These are phyloP conservation scores for Rosa persica DNA, from an alignment of 306 rosid species.

Conservation along the genomic window DNA sequence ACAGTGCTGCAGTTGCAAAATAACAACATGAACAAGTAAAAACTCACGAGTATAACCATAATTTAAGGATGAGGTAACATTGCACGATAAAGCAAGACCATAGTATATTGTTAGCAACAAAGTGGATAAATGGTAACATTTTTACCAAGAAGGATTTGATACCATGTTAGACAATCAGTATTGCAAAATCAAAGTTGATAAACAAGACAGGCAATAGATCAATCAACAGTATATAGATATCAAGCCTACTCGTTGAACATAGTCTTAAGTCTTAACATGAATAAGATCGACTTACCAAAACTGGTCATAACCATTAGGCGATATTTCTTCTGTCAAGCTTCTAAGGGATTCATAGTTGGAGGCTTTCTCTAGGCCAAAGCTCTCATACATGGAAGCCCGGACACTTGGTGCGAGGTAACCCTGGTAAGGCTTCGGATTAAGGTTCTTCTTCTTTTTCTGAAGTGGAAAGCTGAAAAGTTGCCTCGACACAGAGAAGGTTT, in stretches of 20 bases:
- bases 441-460: constrained; percentile 3
- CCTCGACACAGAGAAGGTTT: not conserved
- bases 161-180: not conserved
- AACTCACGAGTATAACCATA: not conserved
- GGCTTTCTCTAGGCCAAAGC: constrained; percentile 16
- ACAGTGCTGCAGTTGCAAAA: not conserved
- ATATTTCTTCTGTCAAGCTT: not conserved
- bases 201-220: not conserved
- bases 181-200: too few species aligned
- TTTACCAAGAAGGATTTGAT: too few species aligned
- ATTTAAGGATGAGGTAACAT: not conserved
- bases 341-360: constrained; percentile 9
- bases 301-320: not conserved
- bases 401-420: not conserved
- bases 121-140: too few species aligned
- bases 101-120: too few species aligned
- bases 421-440: not conserved
- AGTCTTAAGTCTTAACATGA: not conserved
- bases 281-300: not conserved
- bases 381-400: not conserved
- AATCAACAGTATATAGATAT: not conserved
- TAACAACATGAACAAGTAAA: not conserved
- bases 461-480: constrained; percentile 14
- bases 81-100: not conserved
- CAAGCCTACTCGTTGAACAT: not conserved